phyloP scores from a whole-genome alignment of 257 asterid genomes.

The Ilex asprella region DNA sequence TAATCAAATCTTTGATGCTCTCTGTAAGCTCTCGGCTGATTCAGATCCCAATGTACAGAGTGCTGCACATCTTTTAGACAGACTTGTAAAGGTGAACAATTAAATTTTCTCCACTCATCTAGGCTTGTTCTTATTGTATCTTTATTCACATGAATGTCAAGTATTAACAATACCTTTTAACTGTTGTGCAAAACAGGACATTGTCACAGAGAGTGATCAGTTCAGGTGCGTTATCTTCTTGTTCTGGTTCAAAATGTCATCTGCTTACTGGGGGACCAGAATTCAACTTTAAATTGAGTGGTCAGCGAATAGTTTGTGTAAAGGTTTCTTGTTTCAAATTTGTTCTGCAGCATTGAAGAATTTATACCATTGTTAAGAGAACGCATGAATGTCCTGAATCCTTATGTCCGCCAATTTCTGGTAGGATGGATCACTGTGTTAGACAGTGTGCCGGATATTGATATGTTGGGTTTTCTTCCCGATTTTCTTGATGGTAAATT shows the following conservation, averaged over 20 bases:
- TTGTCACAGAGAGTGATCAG: slow-evolving; percentile 98
- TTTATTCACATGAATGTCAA: background rate
- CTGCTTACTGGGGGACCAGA: background rate
- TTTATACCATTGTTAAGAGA: slow-evolving; percentile 94
- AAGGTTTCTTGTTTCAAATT: background rate
- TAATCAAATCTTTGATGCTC: slow-evolving; percentile 91
- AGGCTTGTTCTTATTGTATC: background rate
- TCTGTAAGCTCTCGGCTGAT: slow-evolving; percentile 98
- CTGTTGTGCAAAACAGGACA: slow-evolving; percentile 61
- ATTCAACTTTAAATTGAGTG: background rate
- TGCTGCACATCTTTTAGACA: slow-evolving; percentile 99
- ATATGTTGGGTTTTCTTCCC: slow-evolving; percentile 99
- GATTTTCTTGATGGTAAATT: slow-evolving; percentile 97
- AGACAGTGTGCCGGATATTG: slow-evolving; percentile 99
- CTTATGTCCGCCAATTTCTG: slow-evolving; percentile 96
- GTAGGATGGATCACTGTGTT: slow-evolving; percentile 99
- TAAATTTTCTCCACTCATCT: background rate
- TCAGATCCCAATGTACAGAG: slow-evolving; percentile 97
- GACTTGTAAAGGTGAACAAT: slow-evolving; percentile 76
- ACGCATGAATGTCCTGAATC: slow-evolving; percentile 94
- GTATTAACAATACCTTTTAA: slow-evolving; percentile 4
- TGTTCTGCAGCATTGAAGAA: slow-evolving; percentile 81
- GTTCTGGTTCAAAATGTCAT: slow-evolving; percentile 2
- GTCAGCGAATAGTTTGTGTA: too few relatives aligned
- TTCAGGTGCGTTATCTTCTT: slow-evolving; percentile 59